These are phyloP conservation scores for Cryptococcus jaspeensis DNA, from an alignment of 1,284 basidiomycete species.

Conservation along the genomic window DNA sequence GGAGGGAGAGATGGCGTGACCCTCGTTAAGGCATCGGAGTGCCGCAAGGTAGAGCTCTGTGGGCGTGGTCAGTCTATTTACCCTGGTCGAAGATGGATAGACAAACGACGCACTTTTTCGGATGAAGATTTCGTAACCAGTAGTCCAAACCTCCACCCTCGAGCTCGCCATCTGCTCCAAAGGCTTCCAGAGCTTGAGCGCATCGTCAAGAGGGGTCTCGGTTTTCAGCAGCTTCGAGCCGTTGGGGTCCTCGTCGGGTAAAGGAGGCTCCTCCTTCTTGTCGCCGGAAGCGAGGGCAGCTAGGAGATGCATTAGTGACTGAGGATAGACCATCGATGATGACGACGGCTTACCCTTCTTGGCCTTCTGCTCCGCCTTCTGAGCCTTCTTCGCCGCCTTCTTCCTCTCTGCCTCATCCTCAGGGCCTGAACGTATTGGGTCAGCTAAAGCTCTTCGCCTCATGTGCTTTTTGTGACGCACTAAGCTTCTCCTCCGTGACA, in stretches of 20 bases:
- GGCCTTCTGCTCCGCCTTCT: slow-evolving; percentile 85
- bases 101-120: slow-evolving; percentile 62
- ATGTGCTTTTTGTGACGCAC: slow-evolving; percentile 14
- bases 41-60: slow-evolving; percentile 80
- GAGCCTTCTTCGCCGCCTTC: slow-evolving; percentile 78
- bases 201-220: slow-evolving; percentile 71
- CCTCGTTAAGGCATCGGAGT: slow-evolving; percentile 64
- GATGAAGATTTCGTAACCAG: slow-evolving; percentile 75
- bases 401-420: slow-evolving; percentile 56
- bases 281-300: slow-evolving; percentile 58
- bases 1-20: slow-evolving; percentile 59
- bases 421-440: slow-evolving; percentile 20
- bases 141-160: slow-evolving; percentile 70
- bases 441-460: slow-evolving; percentile 6
- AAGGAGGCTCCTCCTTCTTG: slow-evolving; percentile 63
- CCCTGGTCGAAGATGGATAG: background rate
- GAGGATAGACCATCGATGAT: background rate
- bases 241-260: slow-evolving; percentile 76
- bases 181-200: slow-evolving; percentile 70
- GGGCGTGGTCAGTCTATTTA: background rate
- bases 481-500: slow-evolving; percentile 52
- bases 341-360: slow-evolving; percentile 60
- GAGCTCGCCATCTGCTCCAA: slow-evolving; percentile 59
- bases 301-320: background rate
- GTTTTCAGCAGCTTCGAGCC: slow-evolving; percentile 68